Conservation (phyloP, 768 basidiomycete genomes). For the Mycena rosella region DNA sequence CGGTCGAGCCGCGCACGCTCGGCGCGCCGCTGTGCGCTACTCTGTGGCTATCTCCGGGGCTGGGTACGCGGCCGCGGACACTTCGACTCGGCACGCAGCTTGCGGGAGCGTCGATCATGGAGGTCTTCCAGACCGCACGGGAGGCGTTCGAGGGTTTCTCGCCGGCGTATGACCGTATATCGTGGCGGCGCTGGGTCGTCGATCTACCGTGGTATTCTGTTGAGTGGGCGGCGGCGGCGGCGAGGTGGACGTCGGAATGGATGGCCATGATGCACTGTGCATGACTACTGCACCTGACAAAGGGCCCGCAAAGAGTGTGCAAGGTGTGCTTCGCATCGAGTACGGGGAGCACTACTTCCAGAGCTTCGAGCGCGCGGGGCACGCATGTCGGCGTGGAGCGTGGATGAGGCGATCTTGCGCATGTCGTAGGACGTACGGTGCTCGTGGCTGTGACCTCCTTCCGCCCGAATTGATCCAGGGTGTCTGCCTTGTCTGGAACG, state of each 20-base stretch:
- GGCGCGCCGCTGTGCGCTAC: not conserved
- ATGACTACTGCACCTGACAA: too few relatives aligned
- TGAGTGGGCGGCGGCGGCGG: conserved; percentile 8
- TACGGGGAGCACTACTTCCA: conserved; percentile 31
- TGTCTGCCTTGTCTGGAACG: too few relatives aligned
- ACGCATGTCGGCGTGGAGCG: conserved; percentile 9
- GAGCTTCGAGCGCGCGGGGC: conserved; percentile 30
- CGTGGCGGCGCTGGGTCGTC: conserved; percentile 32
- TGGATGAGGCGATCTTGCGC: conserved; percentile 17
- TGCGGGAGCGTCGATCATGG: not conserved
- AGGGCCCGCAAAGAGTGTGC: not conserved
- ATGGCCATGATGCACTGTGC: too few relatives aligned
- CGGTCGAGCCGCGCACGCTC: conserved; percentile 13
- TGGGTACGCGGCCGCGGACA: not conserved
- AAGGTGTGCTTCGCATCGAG: conserved; percentile 20
- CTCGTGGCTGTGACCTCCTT: too few relatives aligned
- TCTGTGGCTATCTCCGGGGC: not conserved
- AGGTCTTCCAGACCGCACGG: conserved; percentile 8
- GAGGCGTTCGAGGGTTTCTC: conserved; percentile 17
- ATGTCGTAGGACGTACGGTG: too few relatives aligned
- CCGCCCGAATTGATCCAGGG: too few relatives aligned
- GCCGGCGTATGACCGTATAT: conserved; percentile 28
- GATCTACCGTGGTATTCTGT: conserved; percentile 32
- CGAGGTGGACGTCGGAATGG: not conserved
- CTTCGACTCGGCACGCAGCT: conserved; percentile 29